Evolutionary conservation across 1,284 basidiomycete genomes (phyloP).

Genomic region (Irpex lacteus): DNA sequence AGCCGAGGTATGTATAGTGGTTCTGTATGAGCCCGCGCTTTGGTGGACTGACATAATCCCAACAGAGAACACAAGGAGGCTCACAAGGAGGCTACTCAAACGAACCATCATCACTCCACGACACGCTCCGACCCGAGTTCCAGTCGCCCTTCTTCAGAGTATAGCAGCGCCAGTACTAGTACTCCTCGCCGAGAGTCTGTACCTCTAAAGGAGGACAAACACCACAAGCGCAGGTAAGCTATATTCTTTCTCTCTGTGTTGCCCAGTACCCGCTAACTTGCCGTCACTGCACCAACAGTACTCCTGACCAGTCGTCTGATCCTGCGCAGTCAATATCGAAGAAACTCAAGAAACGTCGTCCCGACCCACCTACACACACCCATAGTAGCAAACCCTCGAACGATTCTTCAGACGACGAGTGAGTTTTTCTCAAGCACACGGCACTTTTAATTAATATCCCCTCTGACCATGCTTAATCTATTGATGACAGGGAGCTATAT

Average conservation of each 20-base stretch:
- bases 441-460: background rate
- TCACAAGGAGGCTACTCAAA: background rate
- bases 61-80: background rate
- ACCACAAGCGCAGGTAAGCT: background rate
- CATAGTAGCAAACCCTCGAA: constrained; percentile 1
- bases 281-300: background rate
- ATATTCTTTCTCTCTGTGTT: background rate
- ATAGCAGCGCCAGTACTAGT: background rate
- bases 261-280: background rate
- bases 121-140: background rate
- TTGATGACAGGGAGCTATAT: background rate
- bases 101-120: background rate
- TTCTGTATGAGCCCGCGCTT: background rate
- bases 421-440: background rate
- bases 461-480: background rate
- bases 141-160: background rate
- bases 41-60: background rate
- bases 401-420: constrained; percentile 12
- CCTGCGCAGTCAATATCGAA: background rate
- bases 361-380: background rate
- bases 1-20: background rate
- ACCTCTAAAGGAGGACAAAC: background rate
- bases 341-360: background rate
- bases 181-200: background rate
- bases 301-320: constrained; percentile 1